Evolutionary conservation across 169 alveolate species (phyloP), one percentile per base, ranked within the genome.

Genomic region (Babesia bovis): DNA sequence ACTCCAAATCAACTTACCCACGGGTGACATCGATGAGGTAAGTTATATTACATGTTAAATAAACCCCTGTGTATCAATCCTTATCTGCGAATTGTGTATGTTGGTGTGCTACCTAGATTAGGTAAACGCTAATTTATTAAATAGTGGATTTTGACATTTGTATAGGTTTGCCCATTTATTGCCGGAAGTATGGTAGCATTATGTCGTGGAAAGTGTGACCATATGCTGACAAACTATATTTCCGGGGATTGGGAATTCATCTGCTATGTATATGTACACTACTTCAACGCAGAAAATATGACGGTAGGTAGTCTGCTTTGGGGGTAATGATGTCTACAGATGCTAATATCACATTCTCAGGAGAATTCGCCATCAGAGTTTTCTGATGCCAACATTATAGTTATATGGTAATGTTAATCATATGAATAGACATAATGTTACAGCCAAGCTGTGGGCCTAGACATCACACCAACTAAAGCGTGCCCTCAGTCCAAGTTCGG

Each of bases 251-350:
- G 85, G 85, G 49, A 55, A 21, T 76, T 76, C 33, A 30, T 76
- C 19, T n/a, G 67, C 6, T 76, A 30, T 41, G 85, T 70, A 17
- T 76, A 76, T 40, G 85, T 67, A 10, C 85, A 76, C 50, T 76
- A 66, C 35, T 42, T 76, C 53, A 55, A 76, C 44, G 56, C 73
- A 12, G 68, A 73, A 28, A 57, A 52, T 44, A 60, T 66, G 74
- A 67, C 73, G 51, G 84, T 73, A 44, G 25, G 84, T 36, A n/a
- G 17, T 19, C 12, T 17, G 40, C 3, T 7, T 4, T 1, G 53
- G 9, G 13, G 17, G 21, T 2, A 4, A 26, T 15, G 1, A 9
- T 35, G 33, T 13, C 32, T 25, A 25, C 66, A 71, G 81, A 30
- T 76, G 44, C 71, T 76, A 4, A 41, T 66, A 45, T 76, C 85